phyloP scores from a whole-genome alignment of 1,284 basidiomycete species.

The Pseudozyma hubeiensis region DNA sequence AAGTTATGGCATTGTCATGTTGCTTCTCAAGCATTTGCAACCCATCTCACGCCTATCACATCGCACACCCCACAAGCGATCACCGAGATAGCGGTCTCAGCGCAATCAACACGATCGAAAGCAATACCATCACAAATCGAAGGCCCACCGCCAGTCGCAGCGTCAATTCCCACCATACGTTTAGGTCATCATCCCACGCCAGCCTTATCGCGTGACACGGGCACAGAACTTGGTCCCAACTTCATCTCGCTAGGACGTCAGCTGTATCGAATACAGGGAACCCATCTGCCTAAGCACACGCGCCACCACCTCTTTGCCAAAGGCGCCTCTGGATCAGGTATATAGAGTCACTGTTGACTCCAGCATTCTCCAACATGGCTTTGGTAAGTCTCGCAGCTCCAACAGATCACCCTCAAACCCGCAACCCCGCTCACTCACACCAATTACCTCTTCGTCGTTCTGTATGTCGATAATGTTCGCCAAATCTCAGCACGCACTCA shows the following conservation, averaged over 20 bases:
- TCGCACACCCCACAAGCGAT: background rate
- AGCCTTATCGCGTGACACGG: background rate
- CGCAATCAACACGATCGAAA: background rate
- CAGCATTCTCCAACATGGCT: conserved; percentile 25
- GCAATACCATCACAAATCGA: background rate
- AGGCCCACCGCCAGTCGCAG: background rate
- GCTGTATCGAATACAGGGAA: too few relatives aligned
- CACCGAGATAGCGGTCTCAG: background rate
- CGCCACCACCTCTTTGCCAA: background rate
- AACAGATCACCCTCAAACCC: background rate
- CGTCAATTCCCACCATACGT: background rate
- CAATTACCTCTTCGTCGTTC: background rate
- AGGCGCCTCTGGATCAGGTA: background rate
- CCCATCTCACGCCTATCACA: background rate
- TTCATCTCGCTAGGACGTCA: background rate
- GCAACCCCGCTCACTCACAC: conserved; percentile 2
- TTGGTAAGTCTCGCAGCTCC: conserved; percentile 23
- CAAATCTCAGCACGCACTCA: conserved; percentile 35
- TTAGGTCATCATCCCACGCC: conserved; percentile 4
- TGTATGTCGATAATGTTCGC: conserved; percentile 5
- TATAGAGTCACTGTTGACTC: conserved; percentile 2
- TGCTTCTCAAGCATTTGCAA: background rate
- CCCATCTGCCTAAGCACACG: background rate
- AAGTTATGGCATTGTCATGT: too few relatives aligned
- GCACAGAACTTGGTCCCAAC: background rate